These are phyloP conservation scores for Rhizopogon sp. DNA, from an alignment of 768 basidiomycete genomes.

Conservation along the genomic window DNA sequence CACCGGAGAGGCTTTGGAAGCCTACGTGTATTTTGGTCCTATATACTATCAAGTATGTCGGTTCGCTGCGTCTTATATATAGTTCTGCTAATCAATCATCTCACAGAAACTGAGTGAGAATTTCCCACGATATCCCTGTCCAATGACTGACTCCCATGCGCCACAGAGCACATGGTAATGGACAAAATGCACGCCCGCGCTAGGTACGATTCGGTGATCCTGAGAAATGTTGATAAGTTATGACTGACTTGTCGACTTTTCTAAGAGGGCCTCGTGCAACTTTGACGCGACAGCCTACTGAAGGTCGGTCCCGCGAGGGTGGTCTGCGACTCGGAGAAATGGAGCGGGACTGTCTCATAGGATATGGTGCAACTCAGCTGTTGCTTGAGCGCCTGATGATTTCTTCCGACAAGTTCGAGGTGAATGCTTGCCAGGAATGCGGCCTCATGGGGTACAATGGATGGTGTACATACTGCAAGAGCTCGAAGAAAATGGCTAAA, in stretches of 20 bases:
- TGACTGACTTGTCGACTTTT: constrained; percentile 7
- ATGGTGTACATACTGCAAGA: constrained; percentile 99
- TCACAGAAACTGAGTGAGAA: constrained; percentile 86
- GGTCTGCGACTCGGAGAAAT: constrained; percentile 97
- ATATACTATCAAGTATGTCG: constrained; percentile 88
- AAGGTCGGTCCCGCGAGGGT: constrained; percentile 96
- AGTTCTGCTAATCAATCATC: not conserved
- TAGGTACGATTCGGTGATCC: constrained; percentile 44
- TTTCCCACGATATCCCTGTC: not conserved
- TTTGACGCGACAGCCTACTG: constrained; percentile 94
- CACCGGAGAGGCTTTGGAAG: constrained; percentile 93
- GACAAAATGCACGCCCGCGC: constrained; percentile 99
- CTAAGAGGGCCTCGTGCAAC: constrained; percentile 91
- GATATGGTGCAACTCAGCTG: constrained; percentile 97
- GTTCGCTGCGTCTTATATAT: constrained; percentile 2
- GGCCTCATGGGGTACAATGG: constrained; percentile 93
- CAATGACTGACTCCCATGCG: constrained; percentile 11
- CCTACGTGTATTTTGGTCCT: constrained; percentile 97
- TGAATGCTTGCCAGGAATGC: constrained; percentile 92
- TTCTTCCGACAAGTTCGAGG: constrained; percentile 96
- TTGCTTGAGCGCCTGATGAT: constrained; percentile 98
- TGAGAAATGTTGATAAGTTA: constrained; percentile 6
- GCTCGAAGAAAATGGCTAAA: constrained; percentile 92
- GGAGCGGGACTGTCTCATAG: constrained; percentile 98
- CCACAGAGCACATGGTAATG: constrained; percentile 94